Evolutionary conservation across 257 asterid genomes (phyloP).

Genomic region (Przewalskia tangutica): DNA sequence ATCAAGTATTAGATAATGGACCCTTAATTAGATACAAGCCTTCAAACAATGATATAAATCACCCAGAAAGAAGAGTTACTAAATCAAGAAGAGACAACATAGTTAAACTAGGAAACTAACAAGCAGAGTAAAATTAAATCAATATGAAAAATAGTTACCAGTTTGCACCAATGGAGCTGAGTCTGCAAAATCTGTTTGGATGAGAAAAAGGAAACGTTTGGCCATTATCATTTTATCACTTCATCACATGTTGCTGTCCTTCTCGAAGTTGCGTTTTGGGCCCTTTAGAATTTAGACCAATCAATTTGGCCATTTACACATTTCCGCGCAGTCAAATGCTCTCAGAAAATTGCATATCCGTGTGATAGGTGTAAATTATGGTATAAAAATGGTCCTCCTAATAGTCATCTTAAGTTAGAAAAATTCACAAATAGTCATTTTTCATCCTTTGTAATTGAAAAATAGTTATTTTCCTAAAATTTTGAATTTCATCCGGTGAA

Average conservation of each 20-base stretch:
- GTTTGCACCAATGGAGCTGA: conserved; percentile 10
- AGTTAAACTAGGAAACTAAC: background rate
- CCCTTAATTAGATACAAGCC: background rate
- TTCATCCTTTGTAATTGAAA: no score
- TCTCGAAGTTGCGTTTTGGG: background rate
- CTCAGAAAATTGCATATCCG: no score
- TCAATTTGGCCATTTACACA: background rate
- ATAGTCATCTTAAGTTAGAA: no score
- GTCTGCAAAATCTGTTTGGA: conserved; percentile 11
- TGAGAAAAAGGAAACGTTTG: conserved; percentile 11
- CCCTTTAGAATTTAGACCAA: background rate
- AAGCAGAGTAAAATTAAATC: background rate
- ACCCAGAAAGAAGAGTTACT: background rate
- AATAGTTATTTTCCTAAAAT: no score
- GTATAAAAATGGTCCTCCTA: no score
- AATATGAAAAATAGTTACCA: background rate
- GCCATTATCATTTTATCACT: background rate
- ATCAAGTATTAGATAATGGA: background rate
- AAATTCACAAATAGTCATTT: no score
- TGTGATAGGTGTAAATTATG: no score
- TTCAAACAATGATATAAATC: background rate
- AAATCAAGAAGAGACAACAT: background rate
- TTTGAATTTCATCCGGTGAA: no score
- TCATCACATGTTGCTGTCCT: conserved; percentile 16
- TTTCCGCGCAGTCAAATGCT: no score